phyloP scores from a whole-genome alignment of 1,139 yeast species.

The Debaryomyces coudertii region DNA sequence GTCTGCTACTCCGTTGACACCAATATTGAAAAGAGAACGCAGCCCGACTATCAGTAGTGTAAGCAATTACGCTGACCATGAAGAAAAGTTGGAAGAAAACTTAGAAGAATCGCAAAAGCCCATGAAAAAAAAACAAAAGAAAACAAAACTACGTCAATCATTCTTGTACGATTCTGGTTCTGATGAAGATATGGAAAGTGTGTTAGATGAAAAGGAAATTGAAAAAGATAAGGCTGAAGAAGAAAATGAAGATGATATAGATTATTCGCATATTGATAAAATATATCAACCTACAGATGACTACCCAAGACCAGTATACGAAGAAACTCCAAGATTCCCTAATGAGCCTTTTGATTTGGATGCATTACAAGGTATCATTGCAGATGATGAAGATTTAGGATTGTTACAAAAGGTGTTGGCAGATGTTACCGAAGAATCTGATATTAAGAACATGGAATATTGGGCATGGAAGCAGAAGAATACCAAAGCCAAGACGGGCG shows the following conservation, averaged over 20 bases:
- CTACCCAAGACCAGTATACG: conserved; percentile 55
- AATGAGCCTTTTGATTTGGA: conserved; percentile 45
- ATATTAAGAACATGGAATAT: conserved; percentile 50
- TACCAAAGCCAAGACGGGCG: conserved; percentile 22
- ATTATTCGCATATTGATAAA: conserved; percentile 35
- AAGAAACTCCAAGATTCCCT: conserved; percentile 36
- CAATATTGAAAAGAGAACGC: conserved; percentile 30
- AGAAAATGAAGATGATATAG: conserved; percentile 20
- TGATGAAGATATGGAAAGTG: conserved; percentile 33
- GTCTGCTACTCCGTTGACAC: conserved; percentile 43
- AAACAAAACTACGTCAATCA: conserved; percentile 22
- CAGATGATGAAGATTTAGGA: conserved; percentile 74
- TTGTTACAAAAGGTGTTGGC: conserved; percentile 52
- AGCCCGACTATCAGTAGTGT: conserved; percentile 30
- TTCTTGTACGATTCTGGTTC: conserved; percentile 36
- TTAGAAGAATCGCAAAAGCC: conserved; percentile 16
- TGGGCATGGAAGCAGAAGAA: conserved; percentile 72
- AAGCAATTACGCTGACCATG: conserved; percentile 36
- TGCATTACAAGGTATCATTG: conserved; percentile 55
- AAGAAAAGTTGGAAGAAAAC: conserved; percentile 31
- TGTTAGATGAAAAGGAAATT: conserved; percentile 10
- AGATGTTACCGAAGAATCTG: conserved; percentile 25
- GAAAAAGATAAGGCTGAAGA: conserved; percentile 12
- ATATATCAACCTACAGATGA: conserved; percentile 49
- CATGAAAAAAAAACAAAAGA: conserved; percentile 24